These are phyloP conservation scores for Magnolia changhungtana DNA, from an alignment of 164 flowering plant species.

Conservation along the genomic window DNA sequence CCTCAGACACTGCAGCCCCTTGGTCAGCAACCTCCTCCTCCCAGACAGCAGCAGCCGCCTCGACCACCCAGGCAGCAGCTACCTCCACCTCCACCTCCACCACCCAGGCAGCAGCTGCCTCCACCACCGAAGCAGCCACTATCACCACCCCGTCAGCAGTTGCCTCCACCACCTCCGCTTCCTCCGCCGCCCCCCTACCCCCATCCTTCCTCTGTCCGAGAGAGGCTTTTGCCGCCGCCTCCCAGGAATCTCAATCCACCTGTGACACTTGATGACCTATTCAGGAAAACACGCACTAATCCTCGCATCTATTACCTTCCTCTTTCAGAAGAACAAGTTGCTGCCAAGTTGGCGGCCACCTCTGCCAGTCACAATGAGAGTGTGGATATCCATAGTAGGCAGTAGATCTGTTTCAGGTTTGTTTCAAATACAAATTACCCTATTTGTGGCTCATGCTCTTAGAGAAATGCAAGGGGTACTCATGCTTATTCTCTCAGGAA, in stretches of 20 bases:
- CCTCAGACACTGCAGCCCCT: too few species aligned
- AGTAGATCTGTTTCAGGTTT: not conserved
- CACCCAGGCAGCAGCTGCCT: conserved; percentile 2
- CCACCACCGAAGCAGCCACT: conserved; percentile 3
- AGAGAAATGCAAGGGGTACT: too few species aligned
- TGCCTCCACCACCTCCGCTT: not conserved
- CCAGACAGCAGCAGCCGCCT: not conserved
- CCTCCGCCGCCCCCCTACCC: not conserved
- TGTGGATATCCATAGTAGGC: not conserved
- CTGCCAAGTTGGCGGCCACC: conserved; percentile 3
- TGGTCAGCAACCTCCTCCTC: too few species aligned
- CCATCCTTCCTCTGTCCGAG: not conserved
- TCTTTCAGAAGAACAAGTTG: not conserved
- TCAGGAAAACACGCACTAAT: not conserved
- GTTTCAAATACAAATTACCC: not conserved
- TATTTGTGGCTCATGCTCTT: not conserved
- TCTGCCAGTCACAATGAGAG: not conserved
- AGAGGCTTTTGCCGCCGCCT: conserved; percentile 4
- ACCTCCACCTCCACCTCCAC: not conserved
- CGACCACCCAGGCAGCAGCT: not conserved
- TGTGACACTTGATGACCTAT: conserved; percentile 7
- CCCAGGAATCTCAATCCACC: conserved; percentile 1
- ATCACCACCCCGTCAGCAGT: not conserved
- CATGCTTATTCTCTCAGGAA: too few species aligned
- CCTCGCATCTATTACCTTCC: too few species aligned